phyloP scores from a whole-genome alignment of 768 basidiomycete genomes.

The Exidia glandulosa region DNA sequence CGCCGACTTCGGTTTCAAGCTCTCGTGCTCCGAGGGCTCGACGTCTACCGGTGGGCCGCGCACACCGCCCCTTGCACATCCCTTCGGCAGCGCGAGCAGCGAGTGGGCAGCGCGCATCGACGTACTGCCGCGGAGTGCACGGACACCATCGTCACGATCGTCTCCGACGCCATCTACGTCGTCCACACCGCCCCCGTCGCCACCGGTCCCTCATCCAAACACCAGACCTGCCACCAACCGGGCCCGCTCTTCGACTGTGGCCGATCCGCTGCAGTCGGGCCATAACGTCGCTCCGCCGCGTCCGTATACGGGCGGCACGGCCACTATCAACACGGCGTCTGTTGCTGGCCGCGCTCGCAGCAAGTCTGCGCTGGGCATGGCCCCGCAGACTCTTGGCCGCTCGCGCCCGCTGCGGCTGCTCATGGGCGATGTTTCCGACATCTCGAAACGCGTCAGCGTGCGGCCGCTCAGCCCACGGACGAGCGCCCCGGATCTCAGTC shows the following conservation, averaged over 20 bases:
- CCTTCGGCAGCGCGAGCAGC: neutral
- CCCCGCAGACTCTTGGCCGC: neutral
- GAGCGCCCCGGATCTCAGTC: neutral
- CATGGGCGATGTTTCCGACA: neutral
- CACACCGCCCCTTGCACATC: neutral
- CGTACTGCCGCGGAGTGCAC: neutral
- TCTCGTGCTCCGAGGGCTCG: neutral
- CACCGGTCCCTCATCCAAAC: neutral
- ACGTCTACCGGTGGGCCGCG: neutral
- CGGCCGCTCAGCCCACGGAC: neutral
- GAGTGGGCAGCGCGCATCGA: neutral
- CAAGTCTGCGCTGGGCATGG: neutral
- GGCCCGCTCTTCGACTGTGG: neutral
- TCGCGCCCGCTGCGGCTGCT: neutral
- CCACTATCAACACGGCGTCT: neutral
- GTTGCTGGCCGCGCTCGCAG: neutral
- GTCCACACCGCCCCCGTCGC: neutral
- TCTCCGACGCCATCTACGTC: neutral
- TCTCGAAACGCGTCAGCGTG: neutral
- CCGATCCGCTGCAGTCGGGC: neutral
- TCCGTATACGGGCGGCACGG: neutral
- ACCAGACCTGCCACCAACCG: neutral
- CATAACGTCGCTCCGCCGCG: neutral
- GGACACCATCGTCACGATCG: neutral
- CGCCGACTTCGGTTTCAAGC: neutral